Percentiles rank a stretch among this genome's conserved stretches.
phyloP scores from a whole-genome alignment of 2,329 filamentous ascomycete genomes.

The Gnomoniopsis sp. region DNA sequence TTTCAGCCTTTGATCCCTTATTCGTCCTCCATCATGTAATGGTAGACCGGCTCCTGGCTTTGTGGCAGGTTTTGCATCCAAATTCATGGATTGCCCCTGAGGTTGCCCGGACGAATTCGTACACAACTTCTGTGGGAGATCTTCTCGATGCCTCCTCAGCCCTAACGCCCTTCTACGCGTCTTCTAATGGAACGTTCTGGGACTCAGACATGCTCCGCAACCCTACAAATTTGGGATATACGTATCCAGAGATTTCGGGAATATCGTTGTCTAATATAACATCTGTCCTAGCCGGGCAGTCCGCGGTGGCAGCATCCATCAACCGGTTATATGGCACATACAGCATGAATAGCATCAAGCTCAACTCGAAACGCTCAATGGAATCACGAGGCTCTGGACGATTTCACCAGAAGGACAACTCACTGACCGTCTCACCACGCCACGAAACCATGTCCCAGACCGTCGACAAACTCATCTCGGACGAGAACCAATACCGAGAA shows the following conservation, averaged over 20 bases:
- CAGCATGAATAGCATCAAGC: conserved; percentile 32
- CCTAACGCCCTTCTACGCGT: conserved; percentile 65
- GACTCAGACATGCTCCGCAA: conserved; percentile 60
- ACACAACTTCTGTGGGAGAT: conserved; percentile 53
- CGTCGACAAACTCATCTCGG: conserved; percentile 32
- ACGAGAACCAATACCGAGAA: conserved; percentile 48
- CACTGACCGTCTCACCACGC: background rate
- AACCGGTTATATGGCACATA: conserved; percentile 59
- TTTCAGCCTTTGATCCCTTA: conserved; percentile 74
- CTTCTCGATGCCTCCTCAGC: conserved; percentile 53
- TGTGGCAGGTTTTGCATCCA: conserved; percentile 75
- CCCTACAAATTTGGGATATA: conserved; percentile 65
- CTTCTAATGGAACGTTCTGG: conserved; percentile 60
- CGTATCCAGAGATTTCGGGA: conserved; percentile 62
- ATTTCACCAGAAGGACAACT: background rate
- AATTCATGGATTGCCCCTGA: conserved; percentile 61
- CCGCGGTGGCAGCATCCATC: conserved; percentile 47
- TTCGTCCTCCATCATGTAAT: conserved; percentile 78
- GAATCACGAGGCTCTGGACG: background rate
- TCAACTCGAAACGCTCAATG: conserved; percentile 10
- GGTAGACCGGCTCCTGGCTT: conserved; percentile 69
- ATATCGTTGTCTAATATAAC: conserved; percentile 29
- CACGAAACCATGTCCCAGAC: conserved; percentile 20
- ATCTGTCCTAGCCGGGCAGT: conserved; percentile 31
- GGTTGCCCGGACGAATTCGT: conserved; percentile 54